Percentiles rank a stretch among this genome's conserved stretches.
These are phyloP conservation scores for Plasmodium vivax DNA, from an alignment of 169 alveolate species.

Conservation along the genomic window DNA sequence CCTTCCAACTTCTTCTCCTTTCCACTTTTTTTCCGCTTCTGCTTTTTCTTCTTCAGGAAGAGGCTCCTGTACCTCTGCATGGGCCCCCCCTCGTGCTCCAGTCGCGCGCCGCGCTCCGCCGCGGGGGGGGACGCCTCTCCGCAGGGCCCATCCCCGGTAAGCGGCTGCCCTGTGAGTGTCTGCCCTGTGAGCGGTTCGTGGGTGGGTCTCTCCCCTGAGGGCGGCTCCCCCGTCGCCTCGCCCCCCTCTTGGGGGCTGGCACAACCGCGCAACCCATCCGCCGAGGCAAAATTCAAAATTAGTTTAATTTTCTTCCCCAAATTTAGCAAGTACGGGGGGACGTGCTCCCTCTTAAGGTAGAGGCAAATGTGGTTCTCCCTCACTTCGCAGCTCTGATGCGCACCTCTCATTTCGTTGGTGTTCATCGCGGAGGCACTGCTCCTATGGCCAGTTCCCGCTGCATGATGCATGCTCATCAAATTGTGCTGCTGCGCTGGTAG, in stretches of 20 bases:
- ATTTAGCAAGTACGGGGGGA: constrained; percentile 44
- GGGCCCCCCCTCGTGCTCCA: neutral
- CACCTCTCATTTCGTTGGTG: neutral
- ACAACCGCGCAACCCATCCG: neutral
- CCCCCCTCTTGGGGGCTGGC: neutral
- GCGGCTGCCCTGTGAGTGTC: neutral
- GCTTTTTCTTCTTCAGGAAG: constrained; percentile 12
- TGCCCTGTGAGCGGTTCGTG: neutral
- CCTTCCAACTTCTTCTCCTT: neutral
- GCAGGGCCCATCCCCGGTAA: neutral
- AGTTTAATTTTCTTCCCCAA: constrained; percentile 35
- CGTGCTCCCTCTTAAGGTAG: constrained; percentile 29
- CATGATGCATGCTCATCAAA: neutral
- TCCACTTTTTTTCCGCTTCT: neutral
- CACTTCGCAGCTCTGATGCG: neutral
- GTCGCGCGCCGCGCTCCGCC: neutral
- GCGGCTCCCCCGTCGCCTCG: neutral
- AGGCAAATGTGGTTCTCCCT: constrained; percentile 23
- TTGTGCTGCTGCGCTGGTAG: constrained; percentile 8
- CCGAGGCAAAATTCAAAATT: constrained; percentile 16
- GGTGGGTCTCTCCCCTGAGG: neutral
- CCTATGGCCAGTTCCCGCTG: neutral
- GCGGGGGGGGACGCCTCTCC: neutral
- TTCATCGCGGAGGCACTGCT: neutral
- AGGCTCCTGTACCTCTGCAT: constrained; percentile 18